Conservation (phyloP, 2,329 filamentous ascomycete species). For the Alternaria longipes region DNA sequence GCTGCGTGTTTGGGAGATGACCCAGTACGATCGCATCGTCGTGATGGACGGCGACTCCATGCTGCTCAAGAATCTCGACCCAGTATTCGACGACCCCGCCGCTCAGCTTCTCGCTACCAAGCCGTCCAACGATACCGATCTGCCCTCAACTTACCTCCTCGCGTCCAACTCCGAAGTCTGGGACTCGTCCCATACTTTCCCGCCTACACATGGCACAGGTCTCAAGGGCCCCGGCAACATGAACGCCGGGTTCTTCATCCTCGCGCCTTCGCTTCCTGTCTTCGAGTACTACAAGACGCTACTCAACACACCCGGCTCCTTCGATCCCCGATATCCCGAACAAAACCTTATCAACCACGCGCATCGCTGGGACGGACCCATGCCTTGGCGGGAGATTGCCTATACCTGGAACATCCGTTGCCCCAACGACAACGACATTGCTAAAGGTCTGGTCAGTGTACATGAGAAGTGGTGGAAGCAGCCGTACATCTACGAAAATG, state of each 20-base stretch:
- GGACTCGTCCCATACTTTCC: conserved; percentile 45
- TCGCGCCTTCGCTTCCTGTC: conserved; percentile 39
- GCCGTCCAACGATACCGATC: conserved; percentile 1
- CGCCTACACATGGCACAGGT: conserved; percentile 41
- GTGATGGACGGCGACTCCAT: conserved; percentile 52
- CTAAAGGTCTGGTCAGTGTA: conserved; percentile 48
- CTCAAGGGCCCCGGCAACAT: conserved; percentile 44
- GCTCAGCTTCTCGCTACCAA: conserved; percentile 16
- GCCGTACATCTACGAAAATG: conserved; percentile 33
- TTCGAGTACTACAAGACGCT: conserved; percentile 47
- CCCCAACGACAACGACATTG: conserved; percentile 48
- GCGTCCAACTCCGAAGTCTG: conserved; percentile 45
- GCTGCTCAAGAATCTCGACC: conserved; percentile 42
- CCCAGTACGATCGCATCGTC: conserved; percentile 45
- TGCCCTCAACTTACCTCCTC: conserved; percentile 47
- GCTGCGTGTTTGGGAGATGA: conserved; percentile 52
- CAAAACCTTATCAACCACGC: conserved; percentile 52
- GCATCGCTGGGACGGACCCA: conserved; percentile 49
- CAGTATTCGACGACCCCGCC: conserved; percentile 48
- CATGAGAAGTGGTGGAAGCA: conserved; percentile 55
- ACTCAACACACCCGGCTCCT: conserved; percentile 40
- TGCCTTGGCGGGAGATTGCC: conserved; percentile 52
- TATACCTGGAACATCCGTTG: conserved; percentile 53
- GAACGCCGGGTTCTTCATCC: conserved; percentile 53
- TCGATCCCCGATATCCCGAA: conserved; percentile 47